phyloP scores from a whole-genome alignment of 1,139 yeast genomes.

The Hansenula lynferdii region DNA sequence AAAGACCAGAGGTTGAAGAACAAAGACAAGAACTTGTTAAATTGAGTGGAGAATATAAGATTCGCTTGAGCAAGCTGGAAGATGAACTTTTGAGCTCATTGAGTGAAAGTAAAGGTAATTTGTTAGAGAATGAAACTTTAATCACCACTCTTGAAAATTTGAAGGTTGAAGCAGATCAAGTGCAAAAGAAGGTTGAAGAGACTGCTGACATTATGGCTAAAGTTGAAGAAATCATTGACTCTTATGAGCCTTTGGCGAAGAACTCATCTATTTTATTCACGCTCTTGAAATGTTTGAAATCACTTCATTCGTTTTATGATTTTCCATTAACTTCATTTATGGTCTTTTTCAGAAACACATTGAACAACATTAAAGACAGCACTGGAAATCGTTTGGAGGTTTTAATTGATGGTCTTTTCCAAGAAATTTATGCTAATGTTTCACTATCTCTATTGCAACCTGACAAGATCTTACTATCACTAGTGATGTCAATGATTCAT shows the following conservation, averaged over 20 bases:
- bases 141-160: conserved; percentile 57
- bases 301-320: conserved; percentile 47
- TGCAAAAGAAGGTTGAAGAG: conserved; percentile 50
- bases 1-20: conserved; percentile 64
- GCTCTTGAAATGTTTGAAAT: conserved; percentile 38
- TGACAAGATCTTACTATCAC: conserved; percentile 45
- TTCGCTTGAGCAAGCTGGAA: conserved; percentile 53
- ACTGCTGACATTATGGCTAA: conserved; percentile 49
- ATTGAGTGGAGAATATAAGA: conserved; percentile 57
- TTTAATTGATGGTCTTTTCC: conserved; percentile 36
- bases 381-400: conserved; percentile 20
- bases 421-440: conserved; percentile 40
- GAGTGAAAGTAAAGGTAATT: conserved; percentile 52
- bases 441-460: conserved; percentile 45
- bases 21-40: conserved; percentile 49
- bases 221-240: conserved; percentile 43
- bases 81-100: conserved; percentile 54
- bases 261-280: conserved; percentile 49
- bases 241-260: conserved; percentile 49
- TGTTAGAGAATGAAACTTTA: conserved; percentile 64
- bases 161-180: conserved; percentile 55
- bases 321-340: conserved; percentile 50
- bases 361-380: conserved; percentile 21
- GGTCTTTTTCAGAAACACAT: conserved; percentile 34
- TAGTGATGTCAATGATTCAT: conserved; percentile 30